Evolutionary conservation across 495 filamentous ascomycete species (phyloP).

Genomic region (Aspergillus sparsus): DNA sequence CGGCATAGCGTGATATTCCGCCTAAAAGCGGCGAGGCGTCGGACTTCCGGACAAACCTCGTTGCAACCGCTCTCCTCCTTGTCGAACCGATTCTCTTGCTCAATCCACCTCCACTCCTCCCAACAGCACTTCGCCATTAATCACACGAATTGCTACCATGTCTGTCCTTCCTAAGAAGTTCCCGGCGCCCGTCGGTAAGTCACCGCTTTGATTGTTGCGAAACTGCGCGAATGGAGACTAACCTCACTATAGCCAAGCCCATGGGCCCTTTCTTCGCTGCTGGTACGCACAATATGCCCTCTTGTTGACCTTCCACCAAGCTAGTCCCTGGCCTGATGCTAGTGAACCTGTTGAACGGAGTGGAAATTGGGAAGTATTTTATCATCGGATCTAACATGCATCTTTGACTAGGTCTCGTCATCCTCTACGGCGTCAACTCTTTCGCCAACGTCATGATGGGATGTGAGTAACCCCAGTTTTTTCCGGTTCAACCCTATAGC

Average conservation of each 20-base stretch:
- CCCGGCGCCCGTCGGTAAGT: constrained; percentile 81
- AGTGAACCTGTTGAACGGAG: not conserved
- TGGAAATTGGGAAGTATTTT: not conserved
- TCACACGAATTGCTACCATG: constrained; percentile 55
- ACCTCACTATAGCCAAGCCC: constrained; percentile 67
- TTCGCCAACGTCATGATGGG: constrained; percentile 66
- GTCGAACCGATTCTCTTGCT: constrained; percentile 28
- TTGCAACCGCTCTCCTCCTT: constrained; percentile 30
- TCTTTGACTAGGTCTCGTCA: constrained; percentile 63
- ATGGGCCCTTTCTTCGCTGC: constrained; percentile 91
- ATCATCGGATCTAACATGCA: constrained; percentile 33
- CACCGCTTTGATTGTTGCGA: constrained; percentile 1
- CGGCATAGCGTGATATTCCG: constrained; percentile 28
- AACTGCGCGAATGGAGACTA: constrained; percentile 23
- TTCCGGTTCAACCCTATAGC: not conserved
- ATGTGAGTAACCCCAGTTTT: constrained; percentile 58
- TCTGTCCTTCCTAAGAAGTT: constrained; percentile 91
- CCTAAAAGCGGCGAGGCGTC: constrained; percentile 27
- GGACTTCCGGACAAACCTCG: constrained; percentile 44
- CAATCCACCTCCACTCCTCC: constrained; percentile 38
- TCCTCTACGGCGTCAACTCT: constrained; percentile 86
- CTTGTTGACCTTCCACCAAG: not conserved
- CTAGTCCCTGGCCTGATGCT: not conserved
- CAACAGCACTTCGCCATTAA: constrained; percentile 22
- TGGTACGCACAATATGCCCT: constrained; percentile 61